Base-by-base conservation (phyloP, 2,329 filamentous ascomycete genomes). In the Penicillium crustosum region DNA sequence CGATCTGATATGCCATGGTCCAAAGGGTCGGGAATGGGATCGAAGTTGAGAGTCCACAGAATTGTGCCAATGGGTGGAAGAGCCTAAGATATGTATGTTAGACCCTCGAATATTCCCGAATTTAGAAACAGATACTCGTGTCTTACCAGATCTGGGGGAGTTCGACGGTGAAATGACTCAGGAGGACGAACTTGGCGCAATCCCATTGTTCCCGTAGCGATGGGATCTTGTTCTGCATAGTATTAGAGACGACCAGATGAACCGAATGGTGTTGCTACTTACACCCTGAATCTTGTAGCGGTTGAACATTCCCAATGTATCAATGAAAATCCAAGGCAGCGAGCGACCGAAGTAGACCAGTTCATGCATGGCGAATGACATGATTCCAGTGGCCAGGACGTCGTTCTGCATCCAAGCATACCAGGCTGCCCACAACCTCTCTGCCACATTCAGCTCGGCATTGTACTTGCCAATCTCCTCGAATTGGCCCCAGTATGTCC, bases 381-480 rank as follows among this genome's bases (percentile, higher is more conserved):
- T 89, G 80, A 99, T 94, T 60, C 94, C 94, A 4, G 94, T 99
- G 59, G 94, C 94, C 61, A 99, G 87, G 54, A 90, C 88, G 79
- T 99, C 94, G 76, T 99, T 99, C 76, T 96, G 91, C 89, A 97
- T 96, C 84, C 88, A 99, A 17, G 93, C 85, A 76, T 99, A 99
- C 93, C 92, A 97, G 41, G 92, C 87, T 77, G 90, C 89, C 94
- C 94, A 99, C 66, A 96, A 82, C 72, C 88, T 88, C 83, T 99
- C 94, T 70, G 87, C 80, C 63, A 91, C 82, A 77, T 91, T 97
- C 71, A 99, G 86, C 66, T 92, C 86, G 57, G 95, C 84, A 84
- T 96, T 94, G 82, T 85, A 85, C 65, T 85, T 83, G 27, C 84
- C 82, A 62, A 89, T 83, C 67, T 86, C 82, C 58, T 86, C 81